Evolutionary conservation across 2,329 filamentous ascomycete genomes (phyloP), one percentile per base, ranked within the genome.

Genomic region (Penicillium occitanis): DNA sequence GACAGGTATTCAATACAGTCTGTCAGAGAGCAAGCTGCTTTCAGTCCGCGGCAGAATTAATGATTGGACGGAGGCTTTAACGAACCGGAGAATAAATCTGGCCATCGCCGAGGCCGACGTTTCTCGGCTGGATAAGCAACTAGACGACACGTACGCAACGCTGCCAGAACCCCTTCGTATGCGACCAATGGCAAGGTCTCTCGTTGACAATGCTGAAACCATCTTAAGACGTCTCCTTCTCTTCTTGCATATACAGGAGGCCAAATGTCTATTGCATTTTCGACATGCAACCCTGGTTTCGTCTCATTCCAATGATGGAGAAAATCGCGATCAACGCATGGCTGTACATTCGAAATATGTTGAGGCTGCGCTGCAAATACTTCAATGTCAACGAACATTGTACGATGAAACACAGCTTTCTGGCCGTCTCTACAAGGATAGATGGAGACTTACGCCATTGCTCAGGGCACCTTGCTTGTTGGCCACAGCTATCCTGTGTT

Each of bases 331-430:
- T 22, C 13, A 72, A 6, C 83, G 78, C 64, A 69, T 71, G 28
- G 77, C 78, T 66, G 84, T 82, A 0, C 75, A 81, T 5, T 71
- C 72, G 51, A 74, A 76, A 0, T 84, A 82, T 68, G 70, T 84
- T 2, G 79, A 83, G 62, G 80, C 82, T 4, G 80, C 82, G 1
- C 73, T 78, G 25, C 75, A 78, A 42, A 80, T 81, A 10, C 72
- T 85, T 17, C 71, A 76, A 2, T 75, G 80, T 46, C 83, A 85
- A 66, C 77, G 75, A 60, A 77, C 77, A 11, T 68, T 85, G 7
- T 77, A 83, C 65, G 68, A 69, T 2, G 79, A 82, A 60, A 74
- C 78, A 10, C 75, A 78, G 51, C 77, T 77, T 0, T 79, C 77
- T 0, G 79, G 80, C 0, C 75, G 74, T 5, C 67, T 84, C 8